phyloP scores from a whole-genome alignment of 352 stramenopile species.

The Globisporangium iwayamae region DNA sequence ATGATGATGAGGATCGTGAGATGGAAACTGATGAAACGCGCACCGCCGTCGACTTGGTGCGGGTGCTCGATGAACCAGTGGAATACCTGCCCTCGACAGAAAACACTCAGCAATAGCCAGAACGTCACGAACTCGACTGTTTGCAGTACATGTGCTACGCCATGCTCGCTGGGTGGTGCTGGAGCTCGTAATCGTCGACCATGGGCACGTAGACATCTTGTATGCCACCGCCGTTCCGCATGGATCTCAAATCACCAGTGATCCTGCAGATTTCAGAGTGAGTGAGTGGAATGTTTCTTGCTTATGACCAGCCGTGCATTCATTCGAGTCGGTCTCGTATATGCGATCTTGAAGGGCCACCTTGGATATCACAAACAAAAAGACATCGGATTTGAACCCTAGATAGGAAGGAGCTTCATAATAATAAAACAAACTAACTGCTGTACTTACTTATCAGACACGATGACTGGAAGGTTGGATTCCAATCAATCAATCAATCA shows the following conservation, averaged over 20 bases:
- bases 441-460: neutral
- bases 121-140: constrained; percentile 20
- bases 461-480: no score
- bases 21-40: no score
- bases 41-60: no score
- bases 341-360: neutral
- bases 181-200: neutral
- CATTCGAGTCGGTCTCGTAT: no score
- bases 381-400: neutral
- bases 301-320: no score
- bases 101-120: constrained; percentile 26
- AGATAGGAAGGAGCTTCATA: neutral
- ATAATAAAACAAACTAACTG: neutral
- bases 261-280: no score
- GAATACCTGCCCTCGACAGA: constrained; percentile 29
- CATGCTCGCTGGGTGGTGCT: neutral
- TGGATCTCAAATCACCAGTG: neutral
- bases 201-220: constrained; percentile 1
- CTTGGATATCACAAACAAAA: neutral
- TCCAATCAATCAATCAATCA: neutral
- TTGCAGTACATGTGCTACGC: neutral
- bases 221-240: neutral
- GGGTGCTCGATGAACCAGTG: constrained; percentile 21
- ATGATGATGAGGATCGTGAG: no score
- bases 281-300: no score